Conservation (phyloP, 768 basidiomycete species). For the Pleurotus salmoneostramineus region DNA sequence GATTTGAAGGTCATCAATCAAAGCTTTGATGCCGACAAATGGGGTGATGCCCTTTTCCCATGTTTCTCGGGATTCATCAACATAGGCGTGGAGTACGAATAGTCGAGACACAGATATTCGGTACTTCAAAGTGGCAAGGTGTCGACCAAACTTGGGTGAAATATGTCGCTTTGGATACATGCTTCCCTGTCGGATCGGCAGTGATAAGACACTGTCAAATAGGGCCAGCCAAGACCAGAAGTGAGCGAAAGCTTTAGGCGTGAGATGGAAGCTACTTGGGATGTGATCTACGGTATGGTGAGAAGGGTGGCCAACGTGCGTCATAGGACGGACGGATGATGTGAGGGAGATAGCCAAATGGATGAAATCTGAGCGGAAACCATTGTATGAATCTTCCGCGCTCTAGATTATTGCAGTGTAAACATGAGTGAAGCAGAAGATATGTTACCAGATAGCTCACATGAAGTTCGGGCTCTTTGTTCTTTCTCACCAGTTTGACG, state of each 20-base stretch:
- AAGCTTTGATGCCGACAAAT: conserved; percentile 83
- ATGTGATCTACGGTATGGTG: conserved; percentile 17
- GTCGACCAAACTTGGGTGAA: conserved; percentile 84
- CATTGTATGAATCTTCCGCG: conserved; percentile 71
- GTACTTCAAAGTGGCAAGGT: conserved; percentile 91
- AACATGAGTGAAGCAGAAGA: conserved; percentile 5
- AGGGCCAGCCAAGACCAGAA: conserved; percentile 92
- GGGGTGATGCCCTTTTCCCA: conserved; percentile 79
- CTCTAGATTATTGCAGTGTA: conserved; percentile 23
- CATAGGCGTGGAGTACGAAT: conserved; percentile 84
- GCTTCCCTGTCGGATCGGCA: conserved; percentile 87
- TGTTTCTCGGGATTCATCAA: conserved; percentile 72
- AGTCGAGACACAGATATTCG: conserved; percentile 72
- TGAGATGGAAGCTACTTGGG: conserved; percentile 78
- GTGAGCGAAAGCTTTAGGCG: conserved; percentile 79
- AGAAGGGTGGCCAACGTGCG: conserved; percentile 16
- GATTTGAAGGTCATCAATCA: conserved; percentile 76
- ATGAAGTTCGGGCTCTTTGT: conserved; percentile 35
- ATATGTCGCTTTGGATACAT: conserved; percentile 68
- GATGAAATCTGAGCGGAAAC: conserved; percentile 91
- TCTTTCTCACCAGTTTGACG: conserved; percentile 58
- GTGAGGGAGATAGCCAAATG: conserved; percentile 86
- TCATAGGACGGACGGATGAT: conserved; percentile 44
- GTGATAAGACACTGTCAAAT: conserved; percentile 72
- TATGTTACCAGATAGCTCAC: conserved; percentile 25